These are phyloP conservation scores for Loxodes magnus DNA, from an alignment of 73 alveolate genomes.

Conservation along the genomic window DNA sequence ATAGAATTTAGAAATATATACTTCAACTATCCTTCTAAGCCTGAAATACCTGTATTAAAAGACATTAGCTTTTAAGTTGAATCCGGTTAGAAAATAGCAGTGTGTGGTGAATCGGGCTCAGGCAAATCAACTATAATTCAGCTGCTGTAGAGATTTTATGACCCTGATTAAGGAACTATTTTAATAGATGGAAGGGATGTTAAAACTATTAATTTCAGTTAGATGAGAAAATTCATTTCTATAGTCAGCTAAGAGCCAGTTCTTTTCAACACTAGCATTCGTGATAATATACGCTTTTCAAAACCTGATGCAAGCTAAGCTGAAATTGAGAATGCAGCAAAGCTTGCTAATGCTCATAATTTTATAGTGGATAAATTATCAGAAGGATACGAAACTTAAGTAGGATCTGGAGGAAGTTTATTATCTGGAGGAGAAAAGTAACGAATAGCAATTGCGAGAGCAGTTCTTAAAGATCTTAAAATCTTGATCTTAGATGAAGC, in stretches of 20 bases:
- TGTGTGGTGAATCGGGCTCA: constrained; percentile 74
- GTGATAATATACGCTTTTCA: constrained; percentile 35
- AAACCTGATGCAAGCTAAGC: constrained; percentile 16
- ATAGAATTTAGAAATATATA: constrained; percentile 11
- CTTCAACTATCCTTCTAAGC: constrained; percentile 28
- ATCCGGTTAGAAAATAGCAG: constrained; percentile 59
- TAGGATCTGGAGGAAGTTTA: background rate
- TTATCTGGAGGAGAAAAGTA: constrained; percentile 63
- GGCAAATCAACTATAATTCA: constrained; percentile 65
- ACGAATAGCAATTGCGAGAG: constrained; percentile 71
- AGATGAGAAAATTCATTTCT: constrained; percentile 37
- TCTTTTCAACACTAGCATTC: constrained; percentile 22
- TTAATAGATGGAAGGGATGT: constrained; percentile 43
- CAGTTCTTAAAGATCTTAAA: constrained; percentile 42
- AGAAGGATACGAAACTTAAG: background rate
- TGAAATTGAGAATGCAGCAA: background rate
- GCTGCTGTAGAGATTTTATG: constrained; percentile 59
- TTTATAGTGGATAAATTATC: constrained; percentile 25
- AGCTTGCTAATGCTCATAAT: background rate
- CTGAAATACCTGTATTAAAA: constrained; percentile 10
- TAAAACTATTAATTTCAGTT: background rate
- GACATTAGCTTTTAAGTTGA: constrained; percentile 30
- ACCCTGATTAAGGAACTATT: constrained; percentile 46
- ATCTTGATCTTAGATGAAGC: constrained; percentile 79
- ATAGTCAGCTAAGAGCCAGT: constrained; percentile 31